phyloP scores from a whole-genome alignment of 192 early-diverging fungal species.

The Dissophora ornata region DNA sequence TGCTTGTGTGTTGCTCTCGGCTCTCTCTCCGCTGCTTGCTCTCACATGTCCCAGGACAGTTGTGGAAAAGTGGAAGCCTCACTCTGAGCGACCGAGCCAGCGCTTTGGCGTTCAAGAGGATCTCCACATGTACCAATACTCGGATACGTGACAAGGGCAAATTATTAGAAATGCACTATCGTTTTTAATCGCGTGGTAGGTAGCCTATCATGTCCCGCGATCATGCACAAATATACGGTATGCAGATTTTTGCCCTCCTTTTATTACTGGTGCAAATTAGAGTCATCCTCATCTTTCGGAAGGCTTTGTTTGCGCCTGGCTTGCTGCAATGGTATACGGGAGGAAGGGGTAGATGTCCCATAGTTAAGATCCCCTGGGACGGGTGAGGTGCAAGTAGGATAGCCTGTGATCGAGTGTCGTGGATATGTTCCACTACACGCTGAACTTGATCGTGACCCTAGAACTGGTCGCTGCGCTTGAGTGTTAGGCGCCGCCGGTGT shows the following conservation, averaged over 20 bases:
- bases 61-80: too few species aligned
- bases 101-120: too few species aligned
- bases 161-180: background rate
- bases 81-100: too few species aligned
- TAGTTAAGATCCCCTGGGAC: constrained; percentile 29
- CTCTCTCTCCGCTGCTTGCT: too few species aligned
- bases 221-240: too few species aligned
- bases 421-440: constrained; percentile 26
- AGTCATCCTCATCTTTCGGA: background rate
- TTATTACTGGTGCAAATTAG: background rate
- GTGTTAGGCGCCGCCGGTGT: background rate
- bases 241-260: too few species aligned
- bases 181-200: too few species aligned
- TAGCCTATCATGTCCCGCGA: too few species aligned
- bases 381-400: constrained; percentile 34
- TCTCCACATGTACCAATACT: too few species aligned
- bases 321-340: background rate
- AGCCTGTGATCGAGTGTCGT: constrained; percentile 22
- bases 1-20: too few species aligned
- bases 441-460: constrained; percentile 38
- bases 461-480: constrained; percentile 2
- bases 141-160: background rate
- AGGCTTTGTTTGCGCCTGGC: background rate
- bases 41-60: background rate
- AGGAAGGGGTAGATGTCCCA: constrained; percentile 29